Base-by-base conservation (phyloP, 225 moss, liverwort and hornwort genomes). In the Bryoerythrophyllum caledonicum region DNA sequence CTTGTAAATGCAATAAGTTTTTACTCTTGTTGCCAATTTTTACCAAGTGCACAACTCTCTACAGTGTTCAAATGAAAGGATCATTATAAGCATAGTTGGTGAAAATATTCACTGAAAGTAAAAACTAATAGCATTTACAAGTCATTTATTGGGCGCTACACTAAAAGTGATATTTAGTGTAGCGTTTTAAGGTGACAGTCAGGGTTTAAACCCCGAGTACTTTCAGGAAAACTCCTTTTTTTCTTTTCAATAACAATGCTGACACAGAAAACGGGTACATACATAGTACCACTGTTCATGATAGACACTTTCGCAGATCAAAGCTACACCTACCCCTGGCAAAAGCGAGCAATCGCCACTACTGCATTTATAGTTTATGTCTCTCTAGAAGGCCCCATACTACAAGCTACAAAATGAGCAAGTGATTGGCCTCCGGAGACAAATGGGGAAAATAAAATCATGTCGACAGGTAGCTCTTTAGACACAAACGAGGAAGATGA, bases 371-470 rank as follows among this genome's bases (percentile, higher is more conserved):
- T 40, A 17, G 48, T 0, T 26, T 28, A 44, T 37, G 64, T 67
- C 63, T 63, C 57, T 26, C 73, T 15, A 72, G 73, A 77, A 78
- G 80, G 52, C 74, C 74, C 69, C 73, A 80, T 76, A 54, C 77
- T 49, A 76, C 76, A 69, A 59, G 84, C 68, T 63, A 68, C 38
- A 40, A 23, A 8, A 55, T n/a, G n/a, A 82, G 79, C 79, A 28
- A 46, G 83, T 83, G 79, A 83, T 75, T 38, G 79, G 61, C 71
- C 60, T 79, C 77, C 77, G 84, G 80, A 80, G 83, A 77, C 84
- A 77, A 49, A 17, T 24, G 48, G 1, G 49, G 10, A 19, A 69
- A 41, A 59, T 14, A 19, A 54, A 44, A 46, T 67, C 9, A 4
- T 74, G 49, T 55, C 55, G 77, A 53, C 80, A 83, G 80, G 64